Conservation (phyloP, 139 green algal genomes). For the Medakamo hakoo region DNA sequence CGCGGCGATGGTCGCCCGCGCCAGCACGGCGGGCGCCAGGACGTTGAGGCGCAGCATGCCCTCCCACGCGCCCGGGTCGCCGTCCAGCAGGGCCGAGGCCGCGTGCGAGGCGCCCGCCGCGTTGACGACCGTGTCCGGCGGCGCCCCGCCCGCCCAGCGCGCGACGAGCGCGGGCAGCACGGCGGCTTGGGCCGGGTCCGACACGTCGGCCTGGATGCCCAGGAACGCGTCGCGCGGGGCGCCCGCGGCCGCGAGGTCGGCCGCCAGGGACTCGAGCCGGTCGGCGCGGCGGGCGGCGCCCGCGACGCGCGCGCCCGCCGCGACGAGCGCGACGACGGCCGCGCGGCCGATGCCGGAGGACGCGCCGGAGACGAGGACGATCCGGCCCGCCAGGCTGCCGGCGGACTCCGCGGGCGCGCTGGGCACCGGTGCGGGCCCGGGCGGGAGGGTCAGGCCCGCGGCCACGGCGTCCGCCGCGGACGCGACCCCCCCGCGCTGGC, state of each 20-base stretch:
- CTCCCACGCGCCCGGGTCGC: conserved; percentile 34
- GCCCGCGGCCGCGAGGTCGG: conserved; percentile 27
- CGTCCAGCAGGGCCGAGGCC: conserved; percentile 52
- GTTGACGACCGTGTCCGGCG: conserved; percentile 58
- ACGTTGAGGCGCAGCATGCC: conserved; percentile 51
- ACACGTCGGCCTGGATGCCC: conserved; percentile 68
- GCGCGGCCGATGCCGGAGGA: conserved; percentile 56
- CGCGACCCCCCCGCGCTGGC: too few relatives aligned
- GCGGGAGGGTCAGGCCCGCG: background rate
- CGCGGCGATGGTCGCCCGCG: conserved; percentile 47
- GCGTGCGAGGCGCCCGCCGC: conserved; percentile 23
- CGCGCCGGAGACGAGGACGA: conserved; percentile 63
- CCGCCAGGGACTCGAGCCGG: conserved; percentile 56
- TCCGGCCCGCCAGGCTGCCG: conserved; percentile 23
- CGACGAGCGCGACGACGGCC: conserved; percentile 33
- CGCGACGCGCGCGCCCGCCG: conserved; percentile 54
- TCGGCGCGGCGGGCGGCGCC: conserved; percentile 51
- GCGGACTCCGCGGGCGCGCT: conserved; percentile 1
- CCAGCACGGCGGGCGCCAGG: conserved; percentile 54
- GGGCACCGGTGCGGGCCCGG: background rate
- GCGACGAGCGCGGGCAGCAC: conserved; percentile 52
- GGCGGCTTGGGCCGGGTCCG: conserved; percentile 40
- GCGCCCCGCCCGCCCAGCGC: conserved; percentile 35
- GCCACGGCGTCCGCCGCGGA: background rate
- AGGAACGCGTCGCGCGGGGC: conserved; percentile 50